Evolutionary conservation across 768 basidiomycete species (phyloP), one percentile per base, ranked within the genome.

Genomic region (Gelatoporia subvermispora): DNA sequence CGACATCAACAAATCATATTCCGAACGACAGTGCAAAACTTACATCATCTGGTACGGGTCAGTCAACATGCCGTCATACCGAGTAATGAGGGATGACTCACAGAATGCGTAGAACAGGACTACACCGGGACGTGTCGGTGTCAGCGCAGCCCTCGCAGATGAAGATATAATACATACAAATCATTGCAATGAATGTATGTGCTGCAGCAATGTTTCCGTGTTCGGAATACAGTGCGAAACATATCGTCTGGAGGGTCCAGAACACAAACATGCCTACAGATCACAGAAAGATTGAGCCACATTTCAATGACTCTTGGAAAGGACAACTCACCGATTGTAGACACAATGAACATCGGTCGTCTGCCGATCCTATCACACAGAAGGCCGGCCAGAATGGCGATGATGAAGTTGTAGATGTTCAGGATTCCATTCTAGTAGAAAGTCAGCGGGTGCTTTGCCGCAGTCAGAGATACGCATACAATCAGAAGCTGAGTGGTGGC

Each of bases 391-490:
- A 64, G 43, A 43, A 79, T 64, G n/a, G 78, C 77, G 38, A 78
- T 66, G 49, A 76, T 60, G 43, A 82, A 75, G 61, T 81, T 80
- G 63, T 67, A 81, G 50, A 81, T 76, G 54, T 40, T 41, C 18
- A 49, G 40, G 16, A 49, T 49, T 7, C 28, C 28, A 13, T 31
- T 13, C 48, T 49, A 20, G 10, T 22, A 8, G 17, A 3, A n/a
- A 2, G 23, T 22, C 35, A 42, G 31, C 20, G 2, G 11, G 4
- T 5, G 13, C 21, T 21, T 4, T n/a, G 2, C 20, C 36, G n/a
- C 7, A 5, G 28, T 31, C 5, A 31, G 13, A 25, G 23, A 23
- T 21, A 49, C 48, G 40, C 48, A 42, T n/a, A n/a, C 42, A 18
- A 69, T 65, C 25, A 71, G 53, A 9, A 70, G 57, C 63, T 78